phyloP scores from a whole-genome alignment of 2,329 filamentous ascomycete species.

The Fusarium sp. region DNA sequence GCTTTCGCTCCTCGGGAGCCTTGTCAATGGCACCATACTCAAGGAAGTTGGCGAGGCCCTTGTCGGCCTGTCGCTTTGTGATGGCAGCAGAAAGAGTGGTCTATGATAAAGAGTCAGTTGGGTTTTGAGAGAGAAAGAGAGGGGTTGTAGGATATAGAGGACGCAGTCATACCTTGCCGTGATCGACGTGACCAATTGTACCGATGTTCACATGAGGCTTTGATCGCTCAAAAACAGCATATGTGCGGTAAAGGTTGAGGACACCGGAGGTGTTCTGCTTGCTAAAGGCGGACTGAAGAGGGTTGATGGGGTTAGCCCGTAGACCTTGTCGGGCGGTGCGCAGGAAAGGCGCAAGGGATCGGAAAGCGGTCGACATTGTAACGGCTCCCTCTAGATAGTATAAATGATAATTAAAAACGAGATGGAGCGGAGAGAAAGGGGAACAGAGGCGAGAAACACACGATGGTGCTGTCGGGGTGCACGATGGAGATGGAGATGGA shows the following conservation, averaged over 20 bases:
- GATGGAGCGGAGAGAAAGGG: conserved; percentile 25
- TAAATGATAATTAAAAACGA: conserved; percentile 41
- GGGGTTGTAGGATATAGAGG: background rate
- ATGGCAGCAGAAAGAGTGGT: conserved; percentile 98
- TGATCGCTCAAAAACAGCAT: conserved; percentile 81
- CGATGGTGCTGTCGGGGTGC: conserved; percentile 31
- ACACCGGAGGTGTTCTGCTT: conserved; percentile 70
- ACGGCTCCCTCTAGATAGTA: conserved; percentile 34
- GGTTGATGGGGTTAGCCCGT: conserved; percentile 75
- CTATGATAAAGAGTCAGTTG: conserved; percentile 57
- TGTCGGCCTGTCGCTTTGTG: conserved; percentile 96
- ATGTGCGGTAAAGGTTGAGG: conserved; percentile 72
- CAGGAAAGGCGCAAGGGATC: conserved; percentile 80
- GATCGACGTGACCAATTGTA: conserved; percentile 99
- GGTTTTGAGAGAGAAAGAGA: conserved; percentile 3
- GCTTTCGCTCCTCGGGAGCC: conserved; percentile 98
- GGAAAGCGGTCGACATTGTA: conserved; percentile 84
- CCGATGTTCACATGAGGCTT: conserved; percentile 99
- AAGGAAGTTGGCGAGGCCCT: conserved; percentile 92
- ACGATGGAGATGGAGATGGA: conserved; percentile 19
- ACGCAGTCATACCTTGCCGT: conserved; percentile 83
- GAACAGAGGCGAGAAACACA: conserved; percentile 30
- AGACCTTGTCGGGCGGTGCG: conserved; percentile 83
- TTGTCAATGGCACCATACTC: conserved; percentile 99
- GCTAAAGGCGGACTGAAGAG: conserved; percentile 76